These are phyloP conservation scores for Lithospermum erythrorhizon DNA, from an alignment of 257 asterid genomes.

Conservation along the genomic window DNA sequence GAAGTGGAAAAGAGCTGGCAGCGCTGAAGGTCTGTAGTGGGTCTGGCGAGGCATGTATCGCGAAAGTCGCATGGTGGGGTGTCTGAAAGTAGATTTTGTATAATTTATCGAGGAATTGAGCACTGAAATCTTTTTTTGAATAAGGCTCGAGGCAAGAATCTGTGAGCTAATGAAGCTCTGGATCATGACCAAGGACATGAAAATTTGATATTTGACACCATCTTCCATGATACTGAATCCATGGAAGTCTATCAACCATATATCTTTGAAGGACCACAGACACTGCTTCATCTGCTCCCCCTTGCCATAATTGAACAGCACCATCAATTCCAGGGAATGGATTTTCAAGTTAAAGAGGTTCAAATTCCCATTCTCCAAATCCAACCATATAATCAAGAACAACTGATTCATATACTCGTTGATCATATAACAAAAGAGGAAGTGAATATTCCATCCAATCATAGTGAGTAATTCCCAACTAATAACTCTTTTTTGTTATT, in stretches of 20 bases:
- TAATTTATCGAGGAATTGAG: too few species aligned
- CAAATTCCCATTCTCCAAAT: constrained; percentile 40
- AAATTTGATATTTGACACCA: not conserved
- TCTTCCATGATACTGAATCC: not conserved
- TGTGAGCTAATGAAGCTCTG: too few species aligned
- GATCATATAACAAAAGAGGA: too few species aligned
- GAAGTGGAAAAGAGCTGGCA: too few species aligned
- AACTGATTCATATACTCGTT: constrained; percentile 35
- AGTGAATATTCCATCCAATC: constrained; percentile 4
- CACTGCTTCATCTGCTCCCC: constrained; percentile 34
- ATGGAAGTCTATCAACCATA: not conserved
- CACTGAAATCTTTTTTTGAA: too few species aligned
- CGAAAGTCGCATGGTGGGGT: too few species aligned
- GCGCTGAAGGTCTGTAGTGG: too few species aligned
- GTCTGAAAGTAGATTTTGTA: too few species aligned
- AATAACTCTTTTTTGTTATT: too few species aligned
- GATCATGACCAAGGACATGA: not conserved
- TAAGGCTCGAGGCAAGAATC: too few species aligned
- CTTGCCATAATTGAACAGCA: constrained; percentile 46
- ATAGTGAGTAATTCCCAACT: too few species aligned
- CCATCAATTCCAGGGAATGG: constrained; percentile 26
- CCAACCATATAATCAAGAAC: constrained; percentile 42
- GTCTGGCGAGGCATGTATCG: too few species aligned
- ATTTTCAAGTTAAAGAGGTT: constrained; percentile 35
- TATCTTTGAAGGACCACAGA: constrained; percentile 10